Evolutionary conservation across 1,284 basidiomycete genomes (phyloP).

Genomic region (Exobasidium rhododendri): DNA sequence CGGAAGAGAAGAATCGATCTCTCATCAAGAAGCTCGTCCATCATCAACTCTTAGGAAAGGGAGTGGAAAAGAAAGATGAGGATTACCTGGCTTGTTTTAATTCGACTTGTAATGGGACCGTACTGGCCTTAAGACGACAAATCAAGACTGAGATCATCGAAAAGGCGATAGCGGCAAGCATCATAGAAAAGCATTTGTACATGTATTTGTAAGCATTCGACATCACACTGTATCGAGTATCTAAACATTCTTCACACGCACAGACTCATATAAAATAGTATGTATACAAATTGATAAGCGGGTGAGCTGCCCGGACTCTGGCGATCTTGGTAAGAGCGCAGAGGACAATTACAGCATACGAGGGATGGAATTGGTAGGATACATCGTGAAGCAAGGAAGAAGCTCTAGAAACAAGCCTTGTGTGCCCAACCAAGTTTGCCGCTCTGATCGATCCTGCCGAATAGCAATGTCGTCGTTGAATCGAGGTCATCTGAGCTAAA

Average conservation of each 20-base stretch:
- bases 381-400: neutral
- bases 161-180: conserved; percentile 6
- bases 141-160: conserved; percentile 3
- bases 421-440: conserved; percentile 8
- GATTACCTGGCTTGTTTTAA: conserved; percentile 40
- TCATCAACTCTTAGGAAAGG: conserved; percentile 28
- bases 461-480: neutral
- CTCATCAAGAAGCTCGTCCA: conserved; percentile 33
- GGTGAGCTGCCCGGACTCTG: neutral
- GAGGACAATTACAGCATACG: neutral
- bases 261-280: neutral
- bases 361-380: neutral
- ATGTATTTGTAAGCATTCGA: conserved; percentile 18
- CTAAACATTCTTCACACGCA: neutral
- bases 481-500: conserved; percentile 17
- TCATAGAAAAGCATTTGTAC: conserved; percentile 14
- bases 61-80: conserved; percentile 25
- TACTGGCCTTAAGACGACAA: conserved; percentile 10
- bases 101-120: conserved; percentile 35
- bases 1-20: conserved; percentile 19
- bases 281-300: neutral
- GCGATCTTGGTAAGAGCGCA: neutral
- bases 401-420: neutral
- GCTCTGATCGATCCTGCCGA: neutral
- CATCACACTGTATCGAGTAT: neutral